Evolutionary conservation across 2,329 filamentous ascomycete species (phyloP), one percentile per base, ranked within the genome.

Genomic region (Diaporthe sp.): DNA sequence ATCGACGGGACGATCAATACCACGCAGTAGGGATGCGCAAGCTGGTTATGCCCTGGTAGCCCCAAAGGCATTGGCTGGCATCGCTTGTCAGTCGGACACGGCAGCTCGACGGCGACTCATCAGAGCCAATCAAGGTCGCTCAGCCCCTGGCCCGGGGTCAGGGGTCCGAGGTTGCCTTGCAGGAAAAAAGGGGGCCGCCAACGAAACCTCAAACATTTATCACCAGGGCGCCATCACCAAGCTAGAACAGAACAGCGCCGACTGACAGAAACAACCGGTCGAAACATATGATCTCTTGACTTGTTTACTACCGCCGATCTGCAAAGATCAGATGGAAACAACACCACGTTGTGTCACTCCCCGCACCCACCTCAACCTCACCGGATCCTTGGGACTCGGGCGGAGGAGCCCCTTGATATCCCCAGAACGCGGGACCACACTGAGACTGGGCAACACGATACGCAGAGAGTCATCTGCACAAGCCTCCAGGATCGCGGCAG

Each of bases 1-100:
- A 68, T 42, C 65, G 65, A 68, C 65, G 65, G 65, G 65, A 53
- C 65, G 65, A 68, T 68, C 65, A 68, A 68, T 68, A 53, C 65
- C 65, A 68, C 65, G 7, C n/a, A 25, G 65, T 68, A 68, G 46
- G 65, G 65, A 68, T 68, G 65, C n/a, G 12, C 46, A 12, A 34
- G 65, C 34, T 53, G 46, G 34, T 22, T 46, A 28, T 15, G 65
- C 65, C 65, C 46, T 68, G 65, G 31, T 6, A 17, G 13, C 22
- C 42, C 22, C 7, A 22, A 37, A 68, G 22, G 31, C 46, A 68
- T 68, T 68, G 65, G 65, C 65, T 68, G 65, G 46, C 65, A 28
- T 39, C 49, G 65, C 65, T 68, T 68, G 65, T 68, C 65, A 68
- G n/a, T 68, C 46, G 65, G 34, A 68, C 65, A 22, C 65, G 65